A percentile compares a stretch with the other conserved stretches of the same genome.
phyloP scores from a whole-genome alignment of 352 stramenopile species.

The Poterioochromonas sp. region DNA sequence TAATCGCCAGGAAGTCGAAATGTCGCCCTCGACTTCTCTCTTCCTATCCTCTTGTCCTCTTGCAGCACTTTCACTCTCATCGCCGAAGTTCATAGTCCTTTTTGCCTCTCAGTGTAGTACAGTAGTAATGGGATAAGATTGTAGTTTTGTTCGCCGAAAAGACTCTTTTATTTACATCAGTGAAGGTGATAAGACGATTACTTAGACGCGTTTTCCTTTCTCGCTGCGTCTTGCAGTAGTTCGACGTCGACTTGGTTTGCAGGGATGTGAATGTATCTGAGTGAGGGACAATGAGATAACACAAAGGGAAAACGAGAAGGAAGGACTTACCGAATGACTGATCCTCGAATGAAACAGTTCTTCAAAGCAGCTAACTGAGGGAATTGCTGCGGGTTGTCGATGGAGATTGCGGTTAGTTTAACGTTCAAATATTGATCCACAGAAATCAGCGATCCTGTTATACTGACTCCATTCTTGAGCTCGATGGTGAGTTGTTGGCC shows the following conservation, averaged over 20 bases:
- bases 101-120: no score
- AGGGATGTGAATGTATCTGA: constrained; percentile 97
- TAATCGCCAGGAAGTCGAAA: no score
- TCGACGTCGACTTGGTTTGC: constrained; percentile 90
- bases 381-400: constrained; percentile 90
- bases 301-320: constrained; percentile 9
- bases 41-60: no score
- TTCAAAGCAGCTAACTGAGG: constrained; percentile 92
- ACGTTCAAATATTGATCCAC: constrained; percentile 99
- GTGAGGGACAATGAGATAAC: constrained; percentile 37
- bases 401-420: constrained; percentile 87
- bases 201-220: constrained; percentile 49
- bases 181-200: background rate
- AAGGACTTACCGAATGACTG: constrained; percentile 12
- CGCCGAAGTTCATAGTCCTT: no score
- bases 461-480: constrained; percentile 96
- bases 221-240: constrained; percentile 74
- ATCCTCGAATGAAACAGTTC: constrained; percentile 93
- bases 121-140: no score
- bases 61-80: no score
- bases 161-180: no score
- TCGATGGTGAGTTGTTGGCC: constrained; percentile 94
- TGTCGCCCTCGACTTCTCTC: no score
- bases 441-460: constrained; percentile 88
- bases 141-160: no score